Base-by-base conservation (phyloP, 2,329 filamentous ascomycete species). In the Pseudogymnoascus sp. region DNA sequence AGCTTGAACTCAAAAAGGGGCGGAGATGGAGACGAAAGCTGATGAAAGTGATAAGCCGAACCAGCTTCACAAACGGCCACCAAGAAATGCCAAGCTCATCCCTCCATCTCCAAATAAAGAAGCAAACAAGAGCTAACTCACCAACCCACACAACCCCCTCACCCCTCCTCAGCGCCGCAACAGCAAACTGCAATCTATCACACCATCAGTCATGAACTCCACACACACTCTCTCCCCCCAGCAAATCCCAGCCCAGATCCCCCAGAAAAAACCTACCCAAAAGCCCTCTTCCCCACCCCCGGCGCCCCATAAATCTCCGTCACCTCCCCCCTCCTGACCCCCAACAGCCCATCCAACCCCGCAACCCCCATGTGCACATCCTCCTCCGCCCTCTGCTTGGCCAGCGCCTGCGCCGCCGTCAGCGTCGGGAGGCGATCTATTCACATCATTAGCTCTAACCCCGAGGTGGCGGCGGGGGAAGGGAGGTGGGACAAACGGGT, bases 221-320 rank as follows among this genome's bases (percentile, higher is more conserved):
- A 33, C 1, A 33, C 31, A 33, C 1, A 10, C 31, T 7, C 38
- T 17, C 4, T 7, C 2, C 17, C 17, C 17, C 7, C 7, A 35
- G 9, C 1, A 35, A 35, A 35, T 35, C 37, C 37, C 37, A 7
- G 1, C 15, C 37, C 4, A 38, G 15, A 6, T 7, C n/a, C n/a
- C 37, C 37, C 7, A 10, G 4, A 4, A 19, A 42, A 10, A 2
- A 42, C 40, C 19, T 17, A 42, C 40, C 88, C 89, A 69, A 97
- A 78, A 11, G 88, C 82, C 3, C 91, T 96, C 79, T 96, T 97
- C 31, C 93, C 93, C 26, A 84, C 84, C 1, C 92, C 93, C 7
- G 91, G 88, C 10, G 93, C 91, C 0, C 93, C 93, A 83, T 90
- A 96, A 60, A 96, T 78, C 75, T 97, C 93, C 3, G 89, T 90